Base-by-base conservation (phyloP, 2,329 filamentous ascomycete species). In the Fusarium aywerte region DNA sequence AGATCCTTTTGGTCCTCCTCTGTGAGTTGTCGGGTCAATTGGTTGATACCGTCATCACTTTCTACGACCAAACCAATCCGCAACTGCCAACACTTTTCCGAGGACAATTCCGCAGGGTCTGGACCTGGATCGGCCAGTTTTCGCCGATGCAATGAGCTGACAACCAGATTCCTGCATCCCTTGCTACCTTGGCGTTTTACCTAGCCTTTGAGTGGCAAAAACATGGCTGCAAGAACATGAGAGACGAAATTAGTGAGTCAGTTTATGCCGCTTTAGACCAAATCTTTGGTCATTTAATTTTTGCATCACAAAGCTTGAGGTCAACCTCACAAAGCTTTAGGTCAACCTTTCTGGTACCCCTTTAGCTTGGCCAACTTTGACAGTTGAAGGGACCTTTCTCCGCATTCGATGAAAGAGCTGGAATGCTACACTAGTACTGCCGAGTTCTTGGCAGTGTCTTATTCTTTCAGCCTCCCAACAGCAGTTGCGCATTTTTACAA, bases 1-100 rank as follows among this genome's bases (percentile, higher is more conserved):
- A 27, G 83, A 86, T 67, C 78, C 80, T 0, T 86, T 86, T 76
- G 84, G 84, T 2, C 79, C 80, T 27, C 70, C 80, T 7, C 62
- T 84, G 11, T 78, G 74, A 66, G 63, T 56, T 77, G 74, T 38
- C 43, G 12, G 33, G 48, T 48, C 45, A 64, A 43, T 43, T 18
- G 32, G 33, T 35, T 57, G 29, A 47, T 58, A 53, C 50, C 39
- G 35, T 33, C 38, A 29, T 52, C 15, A 7, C 42, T n/a, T 23
- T 49, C 44, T 39, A 36, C 31, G 13, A 10, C 16, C 13, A 60
- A 58, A 42, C 61, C 58, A 69, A 59, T 59, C 49, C 48, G 61
- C 51, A 58, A 25, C 29, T 50, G 51, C 60, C 60, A 63, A 36
- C 60, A 63, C 31, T 49, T 55, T 50, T 29, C 25, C 21, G 58